These are phyloP conservation scores for Blastomyces parvus DNA, from an alignment of 2,329 filamentous ascomycete genomes.

Conservation along the genomic window DNA sequence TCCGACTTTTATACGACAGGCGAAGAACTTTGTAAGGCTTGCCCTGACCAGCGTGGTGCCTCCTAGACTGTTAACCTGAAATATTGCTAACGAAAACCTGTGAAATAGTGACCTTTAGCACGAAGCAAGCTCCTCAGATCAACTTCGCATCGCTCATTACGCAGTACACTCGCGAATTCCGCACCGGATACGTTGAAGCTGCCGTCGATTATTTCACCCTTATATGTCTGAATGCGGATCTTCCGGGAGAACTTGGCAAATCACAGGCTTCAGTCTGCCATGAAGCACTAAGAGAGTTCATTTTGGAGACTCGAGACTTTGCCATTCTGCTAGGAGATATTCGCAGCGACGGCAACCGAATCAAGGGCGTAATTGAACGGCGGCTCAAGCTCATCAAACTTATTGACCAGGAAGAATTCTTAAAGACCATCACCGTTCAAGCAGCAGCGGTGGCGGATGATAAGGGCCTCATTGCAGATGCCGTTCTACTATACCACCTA, in stretches of 20 bases:
- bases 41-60: not conserved
- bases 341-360: constrained; percentile 70
- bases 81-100: constrained; percentile 15
- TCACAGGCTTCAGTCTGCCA: constrained; percentile 77
- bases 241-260: constrained; percentile 62
- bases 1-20: constrained; percentile 67
- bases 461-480: constrained; percentile 84
- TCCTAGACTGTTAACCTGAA: constrained; percentile 13
- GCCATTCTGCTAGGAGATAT: constrained; percentile 90
- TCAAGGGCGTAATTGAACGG: constrained; percentile 78
- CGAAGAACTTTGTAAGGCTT: constrained; percentile 53
- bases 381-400: constrained; percentile 73
- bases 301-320: constrained; percentile 94
- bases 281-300: constrained; percentile 83
- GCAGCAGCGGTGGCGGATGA: constrained; percentile 90
- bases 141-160: constrained; percentile 92
- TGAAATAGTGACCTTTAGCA: constrained; percentile 44
- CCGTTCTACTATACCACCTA: constrained; percentile 86
- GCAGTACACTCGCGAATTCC: constrained; percentile 93
- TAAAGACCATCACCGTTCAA: constrained; percentile 85
- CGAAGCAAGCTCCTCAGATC: constrained; percentile 58
- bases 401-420: constrained; percentile 68
- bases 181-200: constrained; percentile 75
- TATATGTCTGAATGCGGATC: constrained; percentile 83
- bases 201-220: constrained; percentile 89